phyloP scores from a whole-genome alignment of 441 rosid genomes.

The Flueggea neowawraea region DNA sequence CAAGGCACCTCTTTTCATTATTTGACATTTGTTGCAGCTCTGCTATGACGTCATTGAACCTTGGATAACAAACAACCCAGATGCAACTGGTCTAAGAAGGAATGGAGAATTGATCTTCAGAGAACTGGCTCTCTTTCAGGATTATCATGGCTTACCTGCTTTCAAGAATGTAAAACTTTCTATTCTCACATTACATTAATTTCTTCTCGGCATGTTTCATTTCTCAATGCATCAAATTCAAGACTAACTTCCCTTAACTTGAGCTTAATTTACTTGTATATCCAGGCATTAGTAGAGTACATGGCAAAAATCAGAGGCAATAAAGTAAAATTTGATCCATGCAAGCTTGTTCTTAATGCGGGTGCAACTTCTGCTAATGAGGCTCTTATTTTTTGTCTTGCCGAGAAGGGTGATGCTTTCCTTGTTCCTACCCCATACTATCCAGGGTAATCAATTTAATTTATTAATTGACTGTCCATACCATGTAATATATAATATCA shows the following conservation, averaged over 20 bases:
- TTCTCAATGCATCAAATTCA: no score
- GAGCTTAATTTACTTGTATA: background rate
- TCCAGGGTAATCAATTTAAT: conserved; percentile 59
- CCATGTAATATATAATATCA: background rate
- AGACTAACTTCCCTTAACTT: no score
- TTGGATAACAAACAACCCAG: conserved; percentile 67
- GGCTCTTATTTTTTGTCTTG: conserved; percentile 85
- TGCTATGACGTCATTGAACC: conserved; percentile 72
- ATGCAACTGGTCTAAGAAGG: conserved; percentile 50
- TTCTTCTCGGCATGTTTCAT: background rate
- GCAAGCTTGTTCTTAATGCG: conserved; percentile 72
- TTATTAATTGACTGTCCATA: background rate
- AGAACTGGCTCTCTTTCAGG: conserved; percentile 94
- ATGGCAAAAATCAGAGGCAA: conserved; percentile 85
- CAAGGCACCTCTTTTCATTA: no score
- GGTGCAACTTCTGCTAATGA: conserved; percentile 97
- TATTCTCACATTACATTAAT: background rate
- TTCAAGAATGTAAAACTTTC: conserved; percentile 52
- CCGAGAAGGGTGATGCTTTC: conserved; percentile 78
- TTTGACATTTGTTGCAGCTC: conserved; percentile 40
- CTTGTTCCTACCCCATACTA: conserved; percentile 94
- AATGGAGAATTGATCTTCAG: conserved; percentile 67
- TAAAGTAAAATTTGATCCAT: conserved; percentile 66
- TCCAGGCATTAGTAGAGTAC: conserved; percentile 70
- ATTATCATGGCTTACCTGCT: conserved; percentile 82